These are phyloP conservation scores for Hypoxylon sp. DNA, from an alignment of 2,329 filamentous ascomycete genomes.

Conservation along the genomic window DNA sequence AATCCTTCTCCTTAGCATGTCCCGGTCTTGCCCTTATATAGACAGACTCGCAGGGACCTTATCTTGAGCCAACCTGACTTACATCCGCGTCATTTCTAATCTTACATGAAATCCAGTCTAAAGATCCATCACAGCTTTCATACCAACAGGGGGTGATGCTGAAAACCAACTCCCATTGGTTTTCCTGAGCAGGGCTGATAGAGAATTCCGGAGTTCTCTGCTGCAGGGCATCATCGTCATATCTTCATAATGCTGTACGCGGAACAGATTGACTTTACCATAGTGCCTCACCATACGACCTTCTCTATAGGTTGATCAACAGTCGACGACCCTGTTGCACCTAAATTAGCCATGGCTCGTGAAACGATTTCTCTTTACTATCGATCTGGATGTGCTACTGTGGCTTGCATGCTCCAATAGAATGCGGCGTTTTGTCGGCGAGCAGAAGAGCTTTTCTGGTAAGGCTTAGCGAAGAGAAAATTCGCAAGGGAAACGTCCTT, in stretches of 20 bases:
- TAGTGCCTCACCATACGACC: conserved; percentile 19
- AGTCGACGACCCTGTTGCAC: conserved; percentile 43
- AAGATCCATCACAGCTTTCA: conserved; percentile 33
- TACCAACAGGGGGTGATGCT: conserved; percentile 38
- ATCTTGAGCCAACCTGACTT: conserved; percentile 20
- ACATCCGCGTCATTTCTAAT: conserved; percentile 26
- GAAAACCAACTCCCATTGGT: conserved; percentile 45
- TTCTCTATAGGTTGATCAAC: conserved; percentile 24
- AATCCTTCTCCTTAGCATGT: conserved; percentile 11
- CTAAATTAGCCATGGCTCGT: conserved; percentile 27
- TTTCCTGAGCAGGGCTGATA: conserved; percentile 34
- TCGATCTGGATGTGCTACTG: conserved; percentile 37
- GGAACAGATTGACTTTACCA: conserved; percentile 32
- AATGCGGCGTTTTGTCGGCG: conserved; percentile 11
- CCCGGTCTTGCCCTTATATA: conserved; percentile 38
- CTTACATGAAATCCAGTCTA: conserved; percentile 32
- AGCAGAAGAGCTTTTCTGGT: conserved; percentile 27
- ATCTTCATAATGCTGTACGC: conserved; percentile 47
- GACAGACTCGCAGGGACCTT: conserved; percentile 24
- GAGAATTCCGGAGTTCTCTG: conserved; percentile 38
- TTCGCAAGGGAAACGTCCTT: neutral
- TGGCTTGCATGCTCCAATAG: conserved; percentile 42
- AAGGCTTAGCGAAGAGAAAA: conserved; percentile 34
- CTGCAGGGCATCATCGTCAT: conserved; percentile 39
- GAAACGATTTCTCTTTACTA: conserved; percentile 25